Percentiles rank a stretch among this genome's conserved stretches.
phyloP scores from a whole-genome alignment of 352 stramenopile species.

The Globisporangium echinulatum region DNA sequence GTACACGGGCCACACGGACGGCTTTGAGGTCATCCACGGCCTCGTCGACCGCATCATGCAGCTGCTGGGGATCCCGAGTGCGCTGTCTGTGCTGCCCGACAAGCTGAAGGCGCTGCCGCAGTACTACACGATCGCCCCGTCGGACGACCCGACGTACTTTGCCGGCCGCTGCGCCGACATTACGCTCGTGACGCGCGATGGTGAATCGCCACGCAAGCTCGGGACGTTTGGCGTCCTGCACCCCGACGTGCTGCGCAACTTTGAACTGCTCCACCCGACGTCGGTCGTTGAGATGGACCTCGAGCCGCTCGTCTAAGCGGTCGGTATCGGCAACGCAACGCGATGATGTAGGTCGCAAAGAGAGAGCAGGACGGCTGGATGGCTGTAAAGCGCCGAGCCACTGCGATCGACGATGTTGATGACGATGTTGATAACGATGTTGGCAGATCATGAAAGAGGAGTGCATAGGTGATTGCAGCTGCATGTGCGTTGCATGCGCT shows the following conservation, averaged over 20 bases:
- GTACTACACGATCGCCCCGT: slow-evolving; percentile 72
- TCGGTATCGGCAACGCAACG: neutral
- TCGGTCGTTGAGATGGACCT: slow-evolving; percentile 98
- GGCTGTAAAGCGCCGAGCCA: too few relatives aligned
- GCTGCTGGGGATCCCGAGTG: slow-evolving; percentile 89
- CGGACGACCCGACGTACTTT: slow-evolving; percentile 90
- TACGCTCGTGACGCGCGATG: slow-evolving; percentile 81
- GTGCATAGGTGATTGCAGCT: too few relatives aligned
- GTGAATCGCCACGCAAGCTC: slow-evolving; percentile 56
- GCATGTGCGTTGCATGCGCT: too few relatives aligned
- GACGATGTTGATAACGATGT: too few relatives aligned
- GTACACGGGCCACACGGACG: slow-evolving; percentile 95
- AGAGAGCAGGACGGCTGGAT: neutral
- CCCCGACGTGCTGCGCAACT: slow-evolving; percentile 96
- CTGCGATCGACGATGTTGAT: too few relatives aligned
- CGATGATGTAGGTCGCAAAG: slow-evolving; percentile 1
- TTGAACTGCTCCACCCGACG: slow-evolving; percentile 96
- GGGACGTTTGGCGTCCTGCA: slow-evolving; percentile 98
- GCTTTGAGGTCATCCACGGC: slow-evolving; percentile 99
- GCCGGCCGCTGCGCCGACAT: slow-evolving; percentile 94
- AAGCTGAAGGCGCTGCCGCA: slow-evolving; percentile 60
- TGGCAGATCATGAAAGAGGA: too few relatives aligned
- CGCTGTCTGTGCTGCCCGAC: slow-evolving; percentile 56
- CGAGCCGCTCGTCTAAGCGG: slow-evolving; percentile 91
- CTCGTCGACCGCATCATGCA: slow-evolving; percentile 99